Evolutionary conservation across 2,329 filamentous ascomycete species (phyloP), one percentile per base, ranked within the genome.

Genomic region (Nigrospora osmanthi): DNA sequence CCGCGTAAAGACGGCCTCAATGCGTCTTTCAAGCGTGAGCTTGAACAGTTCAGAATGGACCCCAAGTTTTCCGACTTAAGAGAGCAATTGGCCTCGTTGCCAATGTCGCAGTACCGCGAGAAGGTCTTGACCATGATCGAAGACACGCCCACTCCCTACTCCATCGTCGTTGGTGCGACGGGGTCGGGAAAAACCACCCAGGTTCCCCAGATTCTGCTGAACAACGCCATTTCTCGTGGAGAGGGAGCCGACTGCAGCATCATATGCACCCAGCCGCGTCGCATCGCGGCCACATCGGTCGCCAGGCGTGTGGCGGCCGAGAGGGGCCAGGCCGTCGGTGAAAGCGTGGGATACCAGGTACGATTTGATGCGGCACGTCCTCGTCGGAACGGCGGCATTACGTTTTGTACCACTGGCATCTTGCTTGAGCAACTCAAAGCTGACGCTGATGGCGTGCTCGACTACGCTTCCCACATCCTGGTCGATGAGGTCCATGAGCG

Each of bases 151-250:
- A 36, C 14, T 10, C 19, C 33, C 14, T 42, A 35, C 33, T 42
- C 40, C 33, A 36, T 42, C 9, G 40, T 42, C 12, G 19, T 36
- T 14, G 40, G 40, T 17, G 40, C 33, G 35, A 42, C 40, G 19
- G 40, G 40, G 1, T 42, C 40, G 14, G 40, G 40, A 15, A 42
- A 42, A 19, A 36, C 40, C 17, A 42, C 40, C 19, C 73, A 76
- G 54, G 62, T 76, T 10, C 72, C 73, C n/a, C 73, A 76, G 48
- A 71, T 76, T n/a, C 47, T 76, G 23, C 55, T 76, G 2, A 71
- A 76, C n/a, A 54, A 73, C 44, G 65, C 67, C 3, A 71, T 71
- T 38, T 50, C 56, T 7, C 47, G 50, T 6, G 64, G 63, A 2
- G 42, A 49, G 13, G 71, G 70, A n/a, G 63, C 60, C 6, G 43